Evolutionary conservation across 768 basidiomycete genomes (phyloP), one percentile per base, ranked within the genome.

Genomic region (Omphalotus guepiniiformis): DNA sequence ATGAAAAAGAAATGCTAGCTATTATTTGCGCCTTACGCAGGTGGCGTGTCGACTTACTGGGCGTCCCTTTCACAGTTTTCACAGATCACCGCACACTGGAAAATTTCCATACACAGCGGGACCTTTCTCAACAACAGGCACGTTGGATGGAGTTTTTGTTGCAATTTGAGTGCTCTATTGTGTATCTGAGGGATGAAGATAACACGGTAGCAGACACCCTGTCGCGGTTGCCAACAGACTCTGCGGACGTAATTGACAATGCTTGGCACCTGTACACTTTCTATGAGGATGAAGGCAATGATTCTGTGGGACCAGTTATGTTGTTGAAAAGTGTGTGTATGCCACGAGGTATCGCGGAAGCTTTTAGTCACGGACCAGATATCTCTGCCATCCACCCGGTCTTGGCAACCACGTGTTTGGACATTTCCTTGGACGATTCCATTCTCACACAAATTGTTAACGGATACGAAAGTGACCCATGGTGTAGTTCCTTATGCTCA

Each of bases 161-260:
- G 51, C 58, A 72, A 21, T 71, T 58, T 45, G 61, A 70, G 25
- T 60, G 57, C 47, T 23, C 47, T 0, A 67, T 72, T 18, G 42
- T 39, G 1, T 71, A 72, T 48, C 50, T 71, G 16, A n/a, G 25
- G 0, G 71, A 69, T 0, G 55, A 62, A 15, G 54, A 61, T 9
- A 70, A 71, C 48, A 53, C 52, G 6, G 58, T 57, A 2, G 62
- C 69, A 0, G 66, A 73, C 43, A 58, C 66, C 0, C 52, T 73
- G 2, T 71, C 67, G 0, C 49, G 61, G 6, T 39, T 58, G 26
- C 56, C 53, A 15, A n/a, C n/a, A n/a, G n/a, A n/a, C n/a, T n/a
- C 11, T 9, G 9, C 21, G 38, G 38, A 39, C 11, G 38, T 19
- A 12, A 19, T 13, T 11, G 38, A 21, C 8, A 39, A 11, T 9